Evolutionary conservation across 257 asterid genomes (phyloP).

Genomic region (Solanum etuberosum): DNA sequence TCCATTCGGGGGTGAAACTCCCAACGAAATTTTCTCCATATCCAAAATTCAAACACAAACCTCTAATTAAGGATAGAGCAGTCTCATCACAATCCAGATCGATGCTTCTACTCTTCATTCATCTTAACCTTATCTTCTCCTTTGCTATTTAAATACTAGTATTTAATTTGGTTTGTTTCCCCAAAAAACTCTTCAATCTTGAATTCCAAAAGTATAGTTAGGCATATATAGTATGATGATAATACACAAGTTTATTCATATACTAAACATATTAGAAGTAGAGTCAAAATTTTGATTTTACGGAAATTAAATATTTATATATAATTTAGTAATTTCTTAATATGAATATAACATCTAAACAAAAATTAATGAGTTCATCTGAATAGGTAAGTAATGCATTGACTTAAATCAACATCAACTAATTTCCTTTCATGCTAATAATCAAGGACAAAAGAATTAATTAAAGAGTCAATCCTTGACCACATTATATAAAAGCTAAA

Average conservation of each 20-base stretch:
- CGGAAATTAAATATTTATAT: background rate
- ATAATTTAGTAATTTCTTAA: background rate
- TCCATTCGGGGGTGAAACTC: accelerated
- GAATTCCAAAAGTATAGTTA: background rate
- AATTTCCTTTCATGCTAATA: background rate
- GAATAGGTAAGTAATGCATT: background rate
- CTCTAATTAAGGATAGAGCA: too few relatives aligned
- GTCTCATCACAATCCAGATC: accelerated
- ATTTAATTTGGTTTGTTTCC: background rate
- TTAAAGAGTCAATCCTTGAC: background rate
- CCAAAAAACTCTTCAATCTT: background rate
- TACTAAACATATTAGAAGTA: background rate
- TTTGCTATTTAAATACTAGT: background rate
- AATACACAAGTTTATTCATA: background rate
- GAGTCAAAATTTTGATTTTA: background rate
- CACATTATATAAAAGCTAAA: background rate
- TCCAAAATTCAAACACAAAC: accelerated
- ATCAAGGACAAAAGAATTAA: background rate
- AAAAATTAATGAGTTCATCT: background rate
- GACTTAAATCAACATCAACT: background rate
- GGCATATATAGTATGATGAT: background rate
- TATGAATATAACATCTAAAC: background rate
- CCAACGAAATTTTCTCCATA: background rate
- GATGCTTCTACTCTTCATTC: background rate
- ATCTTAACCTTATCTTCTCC: background rate